Conservation (phyloP, 441 rosid species). For the Erodium texanum region DNA sequence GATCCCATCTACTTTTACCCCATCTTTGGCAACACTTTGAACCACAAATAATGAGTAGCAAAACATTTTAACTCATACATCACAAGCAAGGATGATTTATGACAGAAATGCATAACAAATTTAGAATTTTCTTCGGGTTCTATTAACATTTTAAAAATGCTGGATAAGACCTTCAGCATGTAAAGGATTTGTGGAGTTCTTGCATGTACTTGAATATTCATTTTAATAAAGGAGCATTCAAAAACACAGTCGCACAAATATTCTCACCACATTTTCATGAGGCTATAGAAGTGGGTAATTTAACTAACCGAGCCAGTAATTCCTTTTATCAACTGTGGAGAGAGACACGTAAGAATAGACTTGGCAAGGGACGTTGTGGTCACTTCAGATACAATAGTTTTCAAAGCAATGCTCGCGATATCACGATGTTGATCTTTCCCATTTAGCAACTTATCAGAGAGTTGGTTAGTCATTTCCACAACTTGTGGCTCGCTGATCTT, state of each 20-base stretch:
- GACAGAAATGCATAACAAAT: too few relatives aligned
- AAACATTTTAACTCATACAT: not conserved
- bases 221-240: not conserved
- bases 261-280: not conserved
- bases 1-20: not conserved
- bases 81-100: too few relatives aligned
- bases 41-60: not conserved
- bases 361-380: slow-evolving; percentile 61
- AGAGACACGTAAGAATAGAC: slow-evolving; percentile 51
- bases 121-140: too few relatives aligned
- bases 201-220: not conserved
- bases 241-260: too few relatives aligned
- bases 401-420: slow-evolving; percentile 90
- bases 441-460: slow-evolving; percentile 70
- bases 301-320: slow-evolving; percentile 61
- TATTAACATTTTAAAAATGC: too few relatives aligned
- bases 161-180: not conserved
- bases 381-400: slow-evolving; percentile 74
- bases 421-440: slow-evolving; percentile 95
- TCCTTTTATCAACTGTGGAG: slow-evolving; percentile 73
- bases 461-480: slow-evolving; percentile 74
- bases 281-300: not conserved
- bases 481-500: slow-evolving; percentile 68
- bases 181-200: not conserved
- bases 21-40: not conserved